A percentile compares a stretch with the other conserved stretches of the same genome.
phyloP scores from a whole-genome alignment of 768 basidiomycete genomes.

The Mycena sanguinolenta region DNA sequence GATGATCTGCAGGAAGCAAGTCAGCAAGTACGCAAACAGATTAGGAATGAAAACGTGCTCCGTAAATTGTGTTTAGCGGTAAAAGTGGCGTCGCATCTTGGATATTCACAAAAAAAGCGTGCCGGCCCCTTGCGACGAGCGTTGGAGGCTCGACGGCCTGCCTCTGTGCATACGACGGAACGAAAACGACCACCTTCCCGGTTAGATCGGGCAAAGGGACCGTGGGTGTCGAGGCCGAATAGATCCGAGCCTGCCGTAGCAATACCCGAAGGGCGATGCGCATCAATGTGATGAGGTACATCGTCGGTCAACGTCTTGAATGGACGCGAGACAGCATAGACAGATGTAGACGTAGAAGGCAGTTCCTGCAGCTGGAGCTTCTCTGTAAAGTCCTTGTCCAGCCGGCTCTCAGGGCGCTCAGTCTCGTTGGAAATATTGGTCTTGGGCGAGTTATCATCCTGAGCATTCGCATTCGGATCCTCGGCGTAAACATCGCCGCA shows the following conservation, averaged over 20 bases:
- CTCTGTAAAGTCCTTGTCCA: neutral
- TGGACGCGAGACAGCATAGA: too few species aligned
- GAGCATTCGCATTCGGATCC: neutral
- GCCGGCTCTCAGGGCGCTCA: neutral
- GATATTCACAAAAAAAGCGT: neutral
- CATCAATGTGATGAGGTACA: neutral
- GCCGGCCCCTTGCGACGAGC: slow-evolving; percentile 17
- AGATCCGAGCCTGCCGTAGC: neutral
- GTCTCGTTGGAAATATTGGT: neutral
- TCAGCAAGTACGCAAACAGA: neutral
- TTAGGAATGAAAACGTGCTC: slow-evolving; percentile 2
- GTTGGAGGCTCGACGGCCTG: neutral
- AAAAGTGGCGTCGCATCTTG: slow-evolving; percentile 22
- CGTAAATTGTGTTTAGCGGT: slow-evolving; percentile 23
- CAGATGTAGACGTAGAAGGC: neutral
- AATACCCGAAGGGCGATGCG: neutral
- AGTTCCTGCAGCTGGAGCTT: neutral
- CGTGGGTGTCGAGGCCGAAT: neutral
- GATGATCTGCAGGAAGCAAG: slow-evolving; percentile 15
- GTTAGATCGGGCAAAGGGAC: neutral
- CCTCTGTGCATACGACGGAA: neutral
- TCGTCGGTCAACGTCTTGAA: neutral
- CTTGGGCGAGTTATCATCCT: neutral
- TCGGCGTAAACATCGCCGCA: neutral
- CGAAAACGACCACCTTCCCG: neutral